Evolutionary conservation across 306 rosid species (phyloP).

Genomic region (Hippophae gyantsensis): DNA sequence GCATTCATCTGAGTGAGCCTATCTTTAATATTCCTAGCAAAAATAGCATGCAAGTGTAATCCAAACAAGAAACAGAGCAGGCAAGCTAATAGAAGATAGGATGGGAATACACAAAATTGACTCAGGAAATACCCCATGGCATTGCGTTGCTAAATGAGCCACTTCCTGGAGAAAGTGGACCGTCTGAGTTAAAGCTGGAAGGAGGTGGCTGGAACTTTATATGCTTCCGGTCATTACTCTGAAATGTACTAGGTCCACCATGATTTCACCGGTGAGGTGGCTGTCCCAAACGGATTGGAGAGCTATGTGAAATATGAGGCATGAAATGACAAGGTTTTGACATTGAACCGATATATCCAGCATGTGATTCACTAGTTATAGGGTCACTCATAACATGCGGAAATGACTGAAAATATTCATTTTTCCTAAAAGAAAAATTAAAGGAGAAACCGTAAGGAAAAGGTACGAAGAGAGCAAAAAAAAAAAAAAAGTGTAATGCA

Average conservation of each 20-base stretch:
- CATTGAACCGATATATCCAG: slow-evolving; percentile 41
- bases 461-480: too few species aligned
- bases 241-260: slow-evolving; percentile 44
- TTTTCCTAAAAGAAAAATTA: slow-evolving; percentile 28
- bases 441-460: slow-evolving; percentile 5
- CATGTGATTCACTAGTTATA: slow-evolving; percentile 47
- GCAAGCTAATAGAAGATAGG: slow-evolving; percentile 14
- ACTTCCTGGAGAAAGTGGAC: slow-evolving; percentile 71
- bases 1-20: background rate
- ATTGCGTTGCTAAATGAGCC: slow-evolving; percentile 49
- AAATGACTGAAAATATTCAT: slow-evolving; percentile 57
- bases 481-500: too few species aligned
- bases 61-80: background rate
- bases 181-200: slow-evolving; percentile 52
- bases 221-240: slow-evolving; percentile 65
- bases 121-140: slow-evolving; percentile 74
- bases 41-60: background rate
- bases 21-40: background rate
- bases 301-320: slow-evolving; percentile 64
- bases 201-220: slow-evolving; percentile 63
- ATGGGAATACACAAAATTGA: slow-evolving; percentile 11
- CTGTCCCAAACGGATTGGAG: slow-evolving; percentile 90
- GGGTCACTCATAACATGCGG: slow-evolving; percentile 57
- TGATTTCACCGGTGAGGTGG: slow-evolving; percentile 64
- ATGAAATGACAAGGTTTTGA: slow-evolving; percentile 64